These are phyloP conservation scores for Hansfordia pulvinata DNA, from an alignment of 2,329 filamentous ascomycete species.

Conservation along the genomic window DNA sequence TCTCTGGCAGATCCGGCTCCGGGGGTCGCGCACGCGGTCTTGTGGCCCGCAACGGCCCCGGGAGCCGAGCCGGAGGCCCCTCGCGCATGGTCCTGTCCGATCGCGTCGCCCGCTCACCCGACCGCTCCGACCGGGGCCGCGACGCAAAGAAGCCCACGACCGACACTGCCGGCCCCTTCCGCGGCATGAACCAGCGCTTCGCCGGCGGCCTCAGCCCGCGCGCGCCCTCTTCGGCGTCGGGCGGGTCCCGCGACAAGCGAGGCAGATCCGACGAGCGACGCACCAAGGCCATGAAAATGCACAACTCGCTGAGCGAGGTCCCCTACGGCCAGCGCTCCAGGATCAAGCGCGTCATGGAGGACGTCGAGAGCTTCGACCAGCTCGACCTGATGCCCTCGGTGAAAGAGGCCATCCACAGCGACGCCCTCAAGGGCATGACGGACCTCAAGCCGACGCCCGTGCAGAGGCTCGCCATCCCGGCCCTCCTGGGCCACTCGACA, in stretches of 20 bases:
- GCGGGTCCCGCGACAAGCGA: constrained; percentile 9
- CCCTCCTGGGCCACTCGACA: constrained; percentile 48
- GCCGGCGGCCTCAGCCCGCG: no score
- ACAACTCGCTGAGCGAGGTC: constrained; percentile 61
- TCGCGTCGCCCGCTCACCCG: constrained; percentile 28
- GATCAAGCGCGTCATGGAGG: constrained; percentile 27
- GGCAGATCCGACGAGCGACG: constrained; percentile 32
- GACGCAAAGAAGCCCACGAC: constrained; percentile 22
- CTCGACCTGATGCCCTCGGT: constrained; percentile 63
- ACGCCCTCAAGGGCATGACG: constrained; percentile 62
- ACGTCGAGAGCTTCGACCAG: constrained; percentile 67
- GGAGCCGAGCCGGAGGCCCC: no score
- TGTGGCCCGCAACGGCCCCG: no score
- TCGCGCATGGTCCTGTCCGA: constrained; percentile 47
- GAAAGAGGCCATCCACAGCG: constrained; percentile 54
- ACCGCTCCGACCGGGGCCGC: constrained; percentile 14
- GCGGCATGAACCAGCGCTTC: constrained; percentile 45
- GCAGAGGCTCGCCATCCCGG: constrained; percentile 78
- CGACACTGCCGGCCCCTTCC: constrained; percentile 33
- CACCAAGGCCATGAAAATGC: constrained; percentile 89
- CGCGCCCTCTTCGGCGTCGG: no score
- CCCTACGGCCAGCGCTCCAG: constrained; percentile 53
- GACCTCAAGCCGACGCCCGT: constrained; percentile 77
- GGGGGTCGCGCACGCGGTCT: no score
- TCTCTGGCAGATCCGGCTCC: constrained; percentile 7